Evolutionary conservation across 495 filamentous ascomycete species (phyloP), one percentile per base, ranked within the genome.

Genomic region (Cenococcum geophilum): DNA sequence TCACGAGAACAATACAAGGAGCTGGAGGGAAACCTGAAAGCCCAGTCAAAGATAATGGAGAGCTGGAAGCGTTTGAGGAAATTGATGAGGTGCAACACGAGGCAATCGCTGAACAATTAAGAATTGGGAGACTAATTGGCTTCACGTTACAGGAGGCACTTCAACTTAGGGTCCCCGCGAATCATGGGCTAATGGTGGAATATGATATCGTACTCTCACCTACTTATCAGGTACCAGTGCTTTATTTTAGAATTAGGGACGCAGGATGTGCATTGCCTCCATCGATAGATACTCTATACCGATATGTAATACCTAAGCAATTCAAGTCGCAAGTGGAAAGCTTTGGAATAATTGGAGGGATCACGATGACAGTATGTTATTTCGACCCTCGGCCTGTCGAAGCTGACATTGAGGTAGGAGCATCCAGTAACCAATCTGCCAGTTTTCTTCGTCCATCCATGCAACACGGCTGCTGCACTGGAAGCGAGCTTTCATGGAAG

Each of bases 381-480:
- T 49, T n/a, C n/a, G 36, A 21, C 1, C 18, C 5, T 48, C n/a
- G 36, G 4, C 20, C 22, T 48, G 3, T 8, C 23, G 18, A 18
- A 25, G 16, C 49, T 56, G 53, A 56, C 53, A n/a, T 4, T 5
- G 5, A 25, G 40, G 16, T 23, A 70, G 68, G 65, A 70, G 43
- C 68, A 70, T 58, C 68, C 68, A 47, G 12, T 58, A 8, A 59
- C 52, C 6, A 62, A 62, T 21, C 4, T 21, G 5, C 68, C 68
- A 5, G 62, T 59, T 1, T 65, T 65, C 57, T 70, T 70, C 50
- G 54, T 70, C 14, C 68, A 70, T 59, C 68, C 68, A 14, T 70
- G 68, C 34, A 63, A 65, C 42, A 70, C 68, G 11, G 64, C 58
- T 12, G 45, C 27, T 4, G 65, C 65, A 11, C 48, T 70, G 5